phyloP scores from a whole-genome alignment of 768 basidiomycete species.

The Pleurotus platypus region DNA sequence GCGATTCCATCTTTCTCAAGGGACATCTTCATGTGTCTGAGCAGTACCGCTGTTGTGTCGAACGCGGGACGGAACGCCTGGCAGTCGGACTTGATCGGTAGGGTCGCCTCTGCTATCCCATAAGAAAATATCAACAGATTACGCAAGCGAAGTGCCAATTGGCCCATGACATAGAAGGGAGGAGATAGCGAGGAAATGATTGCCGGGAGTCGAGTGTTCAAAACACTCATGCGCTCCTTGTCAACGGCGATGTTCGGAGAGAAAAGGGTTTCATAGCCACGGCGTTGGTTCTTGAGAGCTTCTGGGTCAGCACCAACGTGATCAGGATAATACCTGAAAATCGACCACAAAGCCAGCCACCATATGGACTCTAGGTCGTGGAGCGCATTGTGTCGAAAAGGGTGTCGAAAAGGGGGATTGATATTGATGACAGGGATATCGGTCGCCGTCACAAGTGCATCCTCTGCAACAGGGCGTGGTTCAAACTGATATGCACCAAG shows the following conservation, averaged over 20 bases:
- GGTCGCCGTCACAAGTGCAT: too few species aligned
- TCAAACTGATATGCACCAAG: neutral
- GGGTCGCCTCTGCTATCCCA: neutral
- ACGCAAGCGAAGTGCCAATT: neutral
- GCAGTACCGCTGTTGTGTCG: too few species aligned
- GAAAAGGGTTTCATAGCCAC: neutral
- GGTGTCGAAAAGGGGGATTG: too few species aligned
- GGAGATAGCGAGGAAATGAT: neutral
- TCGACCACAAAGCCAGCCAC: conserved; percentile 10
- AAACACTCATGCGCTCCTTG: too few species aligned
- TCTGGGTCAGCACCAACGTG: too few species aligned
- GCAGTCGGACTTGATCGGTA: neutral
- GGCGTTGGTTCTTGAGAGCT: neutral
- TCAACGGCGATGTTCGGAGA: neutral
- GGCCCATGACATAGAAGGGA: neutral
- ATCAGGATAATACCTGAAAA: neutral
- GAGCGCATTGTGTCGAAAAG: conserved; percentile 9
- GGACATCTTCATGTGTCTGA: too few species aligned
- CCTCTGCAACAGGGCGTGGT: neutral
- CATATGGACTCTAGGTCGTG: conserved; percentile 14
- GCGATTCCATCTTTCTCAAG: too few species aligned
- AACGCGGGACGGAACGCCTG: neutral
- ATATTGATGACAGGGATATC: too few species aligned
- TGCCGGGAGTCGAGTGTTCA: neutral
- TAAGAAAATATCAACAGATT: neutral